Conservation (phyloP, 1,284 basidiomycete species). For the Ustilago curta region DNA sequence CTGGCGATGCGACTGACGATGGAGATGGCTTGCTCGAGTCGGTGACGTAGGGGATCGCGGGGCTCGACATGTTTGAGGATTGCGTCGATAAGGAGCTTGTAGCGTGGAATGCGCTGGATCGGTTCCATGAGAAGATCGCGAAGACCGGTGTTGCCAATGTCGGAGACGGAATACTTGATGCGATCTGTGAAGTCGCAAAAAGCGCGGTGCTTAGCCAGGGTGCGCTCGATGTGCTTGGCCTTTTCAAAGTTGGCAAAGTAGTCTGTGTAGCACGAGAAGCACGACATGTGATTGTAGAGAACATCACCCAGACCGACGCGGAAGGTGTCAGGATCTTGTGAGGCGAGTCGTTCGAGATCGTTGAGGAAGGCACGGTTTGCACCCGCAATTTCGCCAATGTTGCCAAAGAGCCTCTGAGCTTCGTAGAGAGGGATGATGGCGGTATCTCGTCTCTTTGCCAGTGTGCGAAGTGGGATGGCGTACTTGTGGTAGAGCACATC, state of each 20-base stretch:
- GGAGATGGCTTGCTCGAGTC: slow-evolving; percentile 83
- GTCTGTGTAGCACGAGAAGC: slow-evolving; percentile 87
- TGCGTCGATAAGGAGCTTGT: slow-evolving; percentile 88
- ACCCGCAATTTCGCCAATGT: slow-evolving; percentile 87
- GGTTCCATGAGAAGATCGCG: slow-evolving; percentile 97
- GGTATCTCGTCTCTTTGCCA: slow-evolving; percentile 84
- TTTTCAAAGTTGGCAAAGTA: slow-evolving; percentile 94
- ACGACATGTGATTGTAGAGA: slow-evolving; percentile 74
- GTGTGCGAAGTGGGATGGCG: slow-evolving; percentile 87
- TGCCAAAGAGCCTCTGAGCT: slow-evolving; percentile 91
- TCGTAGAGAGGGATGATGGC: slow-evolving; percentile 89
- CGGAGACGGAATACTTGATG: slow-evolving; percentile 87
- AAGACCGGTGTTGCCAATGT: slow-evolving; percentile 80
- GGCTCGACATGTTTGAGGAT: slow-evolving; percentile 58
- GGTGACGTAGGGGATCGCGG: slow-evolving; percentile 71
- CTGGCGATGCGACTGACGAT: slow-evolving; percentile 90
- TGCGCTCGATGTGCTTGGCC: slow-evolving; percentile 87
- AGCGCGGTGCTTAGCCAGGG: slow-evolving; percentile 80
- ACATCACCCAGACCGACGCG: slow-evolving; percentile 83
- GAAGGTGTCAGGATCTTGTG: slow-evolving; percentile 73
- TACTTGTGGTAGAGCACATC: slow-evolving; percentile 72
- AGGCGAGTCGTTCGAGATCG: slow-evolving; percentile 78
- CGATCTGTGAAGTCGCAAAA: slow-evolving; percentile 80
- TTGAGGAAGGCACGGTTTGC: slow-evolving; percentile 86
- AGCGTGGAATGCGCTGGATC: slow-evolving; percentile 97